A percentile compares a stretch with the other conserved stretches of the same genome.
These are phyloP conservation scores for Tricladium varicosporioides DNA, from an alignment of 2,329 filamentous ascomycete genomes.

Conservation along the genomic window DNA sequence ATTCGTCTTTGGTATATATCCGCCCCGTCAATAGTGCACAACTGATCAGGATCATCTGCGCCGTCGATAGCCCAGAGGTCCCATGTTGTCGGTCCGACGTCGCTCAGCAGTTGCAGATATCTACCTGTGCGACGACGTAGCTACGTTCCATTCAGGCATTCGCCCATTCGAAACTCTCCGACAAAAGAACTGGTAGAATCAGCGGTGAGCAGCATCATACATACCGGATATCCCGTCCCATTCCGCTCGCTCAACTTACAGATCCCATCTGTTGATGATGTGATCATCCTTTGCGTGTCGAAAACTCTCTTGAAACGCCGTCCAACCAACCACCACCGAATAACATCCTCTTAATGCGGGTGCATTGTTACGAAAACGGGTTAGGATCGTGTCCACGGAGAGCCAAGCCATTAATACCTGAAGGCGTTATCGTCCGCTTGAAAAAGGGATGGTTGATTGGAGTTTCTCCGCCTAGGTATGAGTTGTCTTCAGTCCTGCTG, in stretches of 20 bases:
- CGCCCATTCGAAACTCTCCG: conserved; percentile 15
- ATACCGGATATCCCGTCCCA: conserved; percentile 14
- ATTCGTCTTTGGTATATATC: conserved; percentile 1
- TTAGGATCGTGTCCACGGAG: not conserved
- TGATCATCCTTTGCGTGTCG: not conserved
- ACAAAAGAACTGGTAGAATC: conserved; percentile 10
- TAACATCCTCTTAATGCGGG: no score
- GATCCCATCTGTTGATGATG: not conserved
- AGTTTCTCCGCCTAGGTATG: conserved; percentile 4
- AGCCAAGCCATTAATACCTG: conserved; percentile 13
- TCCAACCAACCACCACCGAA: no score
- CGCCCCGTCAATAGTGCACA: not conserved
- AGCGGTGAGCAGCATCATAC: conserved; percentile 20
- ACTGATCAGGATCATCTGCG: not conserved
- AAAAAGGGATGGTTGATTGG: conserved; percentile 8
- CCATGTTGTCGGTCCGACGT: conserved; percentile 13
- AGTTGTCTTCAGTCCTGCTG: conserved; percentile 10
- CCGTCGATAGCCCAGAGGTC: not conserved
- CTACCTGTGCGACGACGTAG: conserved; percentile 20
- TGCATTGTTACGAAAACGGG: not conserved
- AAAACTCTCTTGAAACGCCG: not conserved
- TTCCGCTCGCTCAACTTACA: conserved; percentile 4
- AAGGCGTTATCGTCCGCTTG: conserved; percentile 11
- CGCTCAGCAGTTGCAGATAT: conserved; percentile 16
- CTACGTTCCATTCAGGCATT: conserved; percentile 10